Evolutionary conservation across 768 basidiomycete species (phyloP).

Genomic region (Piloderma croceum): DNA sequence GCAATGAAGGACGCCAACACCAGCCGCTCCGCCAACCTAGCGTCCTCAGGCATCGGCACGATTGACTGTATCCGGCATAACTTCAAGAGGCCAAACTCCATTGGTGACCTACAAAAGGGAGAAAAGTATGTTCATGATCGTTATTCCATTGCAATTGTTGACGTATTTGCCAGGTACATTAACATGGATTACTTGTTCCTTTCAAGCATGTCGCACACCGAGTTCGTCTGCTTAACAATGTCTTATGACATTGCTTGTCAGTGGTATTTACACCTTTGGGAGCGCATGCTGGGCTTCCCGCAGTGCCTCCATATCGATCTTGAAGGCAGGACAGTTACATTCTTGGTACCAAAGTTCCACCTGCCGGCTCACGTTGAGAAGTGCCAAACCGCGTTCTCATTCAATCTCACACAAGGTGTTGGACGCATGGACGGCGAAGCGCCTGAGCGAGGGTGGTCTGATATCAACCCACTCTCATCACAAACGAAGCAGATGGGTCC

Average conservation of each 20-base stretch:
- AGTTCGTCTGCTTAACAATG: not conserved
- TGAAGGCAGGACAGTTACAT: not conserved
- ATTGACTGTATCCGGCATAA: conserved; percentile 11
- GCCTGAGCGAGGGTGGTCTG: not conserved
- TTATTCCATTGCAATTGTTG: not conserved
- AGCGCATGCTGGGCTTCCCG: not conserved
- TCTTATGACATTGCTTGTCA: conserved; percentile 4
- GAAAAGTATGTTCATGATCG: conserved; percentile 8
- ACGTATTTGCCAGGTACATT: conserved; percentile 7
- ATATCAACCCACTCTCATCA: not conserved
- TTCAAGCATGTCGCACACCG: not conserved
- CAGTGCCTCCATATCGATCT: not conserved
- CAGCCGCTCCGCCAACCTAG: not conserved
- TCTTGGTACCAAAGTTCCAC: not conserved
- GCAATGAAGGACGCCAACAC: not conserved
- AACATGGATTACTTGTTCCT: conserved; percentile 12
- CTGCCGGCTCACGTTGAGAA: not conserved
- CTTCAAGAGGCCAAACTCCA: conserved; percentile 7
- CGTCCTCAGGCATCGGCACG: conserved; percentile 8
- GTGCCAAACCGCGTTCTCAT: not conserved
- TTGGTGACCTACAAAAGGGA: conserved; percentile 13
- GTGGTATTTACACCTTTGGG: not conserved
- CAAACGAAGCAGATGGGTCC: not conserved
- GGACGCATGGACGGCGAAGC: not conserved
- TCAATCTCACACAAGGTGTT: not conserved